Evolutionary conservation across 176 grass and related monocot genomes (phyloP).

Genomic region (Thalia dealbata): DNA sequence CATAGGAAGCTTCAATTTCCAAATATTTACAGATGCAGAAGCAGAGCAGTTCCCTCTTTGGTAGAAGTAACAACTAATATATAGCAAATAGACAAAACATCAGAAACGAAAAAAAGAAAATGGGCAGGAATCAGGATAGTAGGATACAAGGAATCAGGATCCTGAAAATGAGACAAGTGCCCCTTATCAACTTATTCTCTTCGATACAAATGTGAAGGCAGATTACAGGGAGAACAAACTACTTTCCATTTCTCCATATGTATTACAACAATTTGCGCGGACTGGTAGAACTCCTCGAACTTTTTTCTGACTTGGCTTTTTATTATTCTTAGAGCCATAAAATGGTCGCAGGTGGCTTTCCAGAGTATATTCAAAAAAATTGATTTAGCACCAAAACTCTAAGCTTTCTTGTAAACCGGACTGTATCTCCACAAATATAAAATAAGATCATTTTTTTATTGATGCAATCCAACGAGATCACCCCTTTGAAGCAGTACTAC

Average conservation of each 20-base stretch:
- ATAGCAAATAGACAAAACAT: too few species aligned
- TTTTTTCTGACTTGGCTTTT: background rate
- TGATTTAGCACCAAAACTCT: background rate
- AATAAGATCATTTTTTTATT: background rate
- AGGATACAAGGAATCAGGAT: too few species aligned
- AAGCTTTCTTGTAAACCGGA: background rate
- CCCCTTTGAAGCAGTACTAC: conserved; percentile 17
- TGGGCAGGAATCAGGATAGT: too few species aligned
- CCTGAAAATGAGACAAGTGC: too few species aligned
- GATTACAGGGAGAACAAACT: background rate
- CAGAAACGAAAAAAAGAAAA: too few species aligned
- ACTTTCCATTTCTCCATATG: background rate
- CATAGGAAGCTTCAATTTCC: too few species aligned
- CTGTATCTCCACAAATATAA: background rate
- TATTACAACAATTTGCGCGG: background rate
- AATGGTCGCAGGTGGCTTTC: background rate
- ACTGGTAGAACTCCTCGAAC: background rate
- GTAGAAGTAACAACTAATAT: too few species aligned
- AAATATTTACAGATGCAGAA: too few species aligned
- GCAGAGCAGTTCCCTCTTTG: too few species aligned
- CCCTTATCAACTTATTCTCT: background rate
- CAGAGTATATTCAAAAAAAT: background rate
- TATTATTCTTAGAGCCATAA: background rate
- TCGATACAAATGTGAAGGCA: too few species aligned
- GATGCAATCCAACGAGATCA: conserved; percentile 13